These are phyloP conservation scores for Venustampulla echinocandica DNA, from an alignment of 495 filamentous ascomycete species.

Conservation along the genomic window DNA sequence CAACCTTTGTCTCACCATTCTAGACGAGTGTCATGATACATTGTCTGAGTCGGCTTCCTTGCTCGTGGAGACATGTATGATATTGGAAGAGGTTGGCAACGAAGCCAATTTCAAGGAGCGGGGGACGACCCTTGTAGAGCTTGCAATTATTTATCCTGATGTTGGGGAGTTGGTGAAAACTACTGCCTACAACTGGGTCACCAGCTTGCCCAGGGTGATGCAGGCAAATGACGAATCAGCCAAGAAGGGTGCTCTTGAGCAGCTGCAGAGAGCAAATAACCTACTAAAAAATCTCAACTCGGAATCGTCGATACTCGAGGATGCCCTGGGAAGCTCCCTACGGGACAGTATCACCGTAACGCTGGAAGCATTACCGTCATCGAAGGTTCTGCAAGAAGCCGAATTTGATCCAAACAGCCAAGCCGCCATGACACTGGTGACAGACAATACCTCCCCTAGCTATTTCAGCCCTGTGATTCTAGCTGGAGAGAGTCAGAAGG, in stretches of 20 bases:
- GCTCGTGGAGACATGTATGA: constrained; percentile 73
- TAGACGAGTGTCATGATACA: constrained; percentile 70
- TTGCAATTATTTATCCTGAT: constrained; percentile 53
- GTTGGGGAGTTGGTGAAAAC: constrained; percentile 61
- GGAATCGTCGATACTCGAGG: constrained; percentile 62
- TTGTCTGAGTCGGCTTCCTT: constrained; percentile 60
- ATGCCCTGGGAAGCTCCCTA: constrained; percentile 54
- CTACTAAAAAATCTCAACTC: constrained; percentile 55
- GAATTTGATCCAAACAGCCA: constrained; percentile 18
- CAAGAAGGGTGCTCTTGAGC: constrained; percentile 62
- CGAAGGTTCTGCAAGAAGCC: constrained; percentile 13
- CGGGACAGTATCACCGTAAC: constrained; percentile 48
- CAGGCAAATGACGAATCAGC: constrained; percentile 71
- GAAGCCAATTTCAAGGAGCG: constrained; percentile 27
- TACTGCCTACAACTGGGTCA: constrained; percentile 72
- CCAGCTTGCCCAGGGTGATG: constrained; percentile 72
- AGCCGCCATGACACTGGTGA: constrained; percentile 17
- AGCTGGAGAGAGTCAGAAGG: constrained; percentile 53
- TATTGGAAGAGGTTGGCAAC: constrained; percentile 50
- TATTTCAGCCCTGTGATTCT: constrained; percentile 56
- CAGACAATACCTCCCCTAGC: constrained; percentile 21
- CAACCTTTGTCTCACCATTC: constrained; percentile 58
- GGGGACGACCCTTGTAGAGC: constrained; percentile 45
- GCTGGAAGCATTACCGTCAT: constrained; percentile 25
- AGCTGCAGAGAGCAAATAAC: constrained; percentile 64